Percentiles rank a stretch among this genome's conserved stretches.
phyloP scores from a whole-genome alignment of 495 filamentous ascomycete genomes.

The Talaromyces trachyspermus region DNA sequence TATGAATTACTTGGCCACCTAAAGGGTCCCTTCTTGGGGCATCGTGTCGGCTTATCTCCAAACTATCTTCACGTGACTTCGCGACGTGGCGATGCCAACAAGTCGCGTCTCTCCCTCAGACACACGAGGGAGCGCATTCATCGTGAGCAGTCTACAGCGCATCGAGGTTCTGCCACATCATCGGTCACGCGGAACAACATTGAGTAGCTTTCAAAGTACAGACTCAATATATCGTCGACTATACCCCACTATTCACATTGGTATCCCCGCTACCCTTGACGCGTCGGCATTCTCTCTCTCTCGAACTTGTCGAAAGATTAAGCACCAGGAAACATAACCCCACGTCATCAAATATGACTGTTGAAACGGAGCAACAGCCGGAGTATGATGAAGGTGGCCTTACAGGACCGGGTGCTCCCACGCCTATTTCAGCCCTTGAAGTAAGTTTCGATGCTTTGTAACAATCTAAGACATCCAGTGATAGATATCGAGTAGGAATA shows the following conservation, averaged over 20 bases:
- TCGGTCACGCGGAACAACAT: too few species aligned
- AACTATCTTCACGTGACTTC: conserved; percentile 1
- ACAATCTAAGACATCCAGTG: neutral
- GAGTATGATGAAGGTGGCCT: conserved; percentile 55
- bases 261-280: too few species aligned
- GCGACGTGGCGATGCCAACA: neutral
- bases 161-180: neutral
- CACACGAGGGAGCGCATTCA: neutral
- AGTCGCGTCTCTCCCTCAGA: conserved; percentile 2
- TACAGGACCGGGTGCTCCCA: conserved; percentile 86
- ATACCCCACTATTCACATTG: too few species aligned
- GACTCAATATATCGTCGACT: too few species aligned
- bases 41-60: too few species aligned
- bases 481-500: neutral
- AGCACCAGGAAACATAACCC: too few species aligned
- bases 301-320: too few species aligned
- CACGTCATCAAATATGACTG: too few species aligned
- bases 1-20: too few species aligned
- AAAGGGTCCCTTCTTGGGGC: too few species aligned
- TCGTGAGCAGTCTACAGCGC: neutral
- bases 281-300: too few species aligned
- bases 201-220: too few species aligned
- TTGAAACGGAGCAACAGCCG: conserved; percentile 50
- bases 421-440: conserved; percentile 83
- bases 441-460: conserved; percentile 35